Evolutionary conservation across 1,284 basidiomycete species (phyloP).

Genomic region (Pseudozyma sp.): DNA sequence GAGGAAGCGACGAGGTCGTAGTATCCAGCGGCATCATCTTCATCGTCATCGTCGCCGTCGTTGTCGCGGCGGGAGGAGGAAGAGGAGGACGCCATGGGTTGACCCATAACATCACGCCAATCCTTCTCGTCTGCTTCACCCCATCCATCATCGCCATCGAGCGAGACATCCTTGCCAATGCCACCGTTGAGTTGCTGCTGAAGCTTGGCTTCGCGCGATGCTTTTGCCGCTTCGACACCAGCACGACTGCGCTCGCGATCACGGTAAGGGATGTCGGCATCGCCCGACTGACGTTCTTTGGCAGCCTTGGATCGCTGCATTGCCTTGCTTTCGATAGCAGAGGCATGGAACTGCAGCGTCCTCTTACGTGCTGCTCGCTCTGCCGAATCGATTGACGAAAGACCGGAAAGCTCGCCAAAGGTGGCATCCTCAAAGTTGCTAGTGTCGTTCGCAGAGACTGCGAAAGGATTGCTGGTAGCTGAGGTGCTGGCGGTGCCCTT

Average conservation of each 20-base stretch:
- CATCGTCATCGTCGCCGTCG: constrained; percentile 27
- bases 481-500: constrained; percentile 8
- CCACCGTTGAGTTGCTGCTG: constrained; percentile 32
- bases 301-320: constrained; percentile 45
- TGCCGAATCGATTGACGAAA: constrained; percentile 54
- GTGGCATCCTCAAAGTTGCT: constrained; percentile 41
- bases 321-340: constrained; percentile 48
- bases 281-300: constrained; percentile 59
- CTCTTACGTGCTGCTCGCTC: constrained; percentile 60
- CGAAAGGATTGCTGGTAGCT: constrained; percentile 35
- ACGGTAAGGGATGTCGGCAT: constrained; percentile 67
- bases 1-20: constrained; percentile 63
- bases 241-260: constrained; percentile 62
- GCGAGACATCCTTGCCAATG: constrained; percentile 26
- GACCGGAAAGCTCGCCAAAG: constrained; percentile 61
- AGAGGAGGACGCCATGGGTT: constrained; percentile 17
- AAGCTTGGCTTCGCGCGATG: constrained; percentile 50
- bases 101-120: constrained; percentile 63
- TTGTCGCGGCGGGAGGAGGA: constrained; percentile 17
- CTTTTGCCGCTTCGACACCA: constrained; percentile 62
- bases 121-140: constrained; percentile 64
- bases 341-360: constrained; percentile 65
- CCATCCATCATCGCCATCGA: constrained; percentile 57
- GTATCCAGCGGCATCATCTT: constrained; percentile 61
- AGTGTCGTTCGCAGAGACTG: constrained; percentile 17